phyloP scores from a whole-genome alignment of 176 grass and related monocot species.

The Areca catechu region DNA sequence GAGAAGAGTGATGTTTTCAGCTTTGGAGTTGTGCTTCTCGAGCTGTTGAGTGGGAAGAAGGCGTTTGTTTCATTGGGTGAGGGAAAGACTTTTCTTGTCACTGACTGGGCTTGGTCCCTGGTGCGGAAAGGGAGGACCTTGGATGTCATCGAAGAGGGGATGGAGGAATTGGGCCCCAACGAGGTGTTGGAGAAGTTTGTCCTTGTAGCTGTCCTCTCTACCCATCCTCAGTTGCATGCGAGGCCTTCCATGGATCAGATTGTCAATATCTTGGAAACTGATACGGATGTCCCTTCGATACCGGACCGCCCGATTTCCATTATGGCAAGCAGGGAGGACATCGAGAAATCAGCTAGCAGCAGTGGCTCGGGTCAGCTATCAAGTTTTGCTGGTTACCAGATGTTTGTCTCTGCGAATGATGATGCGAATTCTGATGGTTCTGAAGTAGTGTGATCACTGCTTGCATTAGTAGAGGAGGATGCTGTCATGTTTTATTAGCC shows the following conservation, averaged over 20 bases:
- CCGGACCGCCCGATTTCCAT: conserved; percentile 59
- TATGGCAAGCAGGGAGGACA: conserved; percentile 53
- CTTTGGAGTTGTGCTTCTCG: conserved; percentile 79
- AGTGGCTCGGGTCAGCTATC: conserved; percentile 59
- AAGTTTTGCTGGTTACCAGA: conserved; percentile 61
- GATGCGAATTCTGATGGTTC: conserved; percentile 27
- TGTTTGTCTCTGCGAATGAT: conserved; percentile 40
- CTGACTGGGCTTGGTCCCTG: conserved; percentile 88
- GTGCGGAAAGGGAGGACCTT: conserved; percentile 45
- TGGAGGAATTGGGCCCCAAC: conserved; percentile 47
- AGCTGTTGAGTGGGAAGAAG: conserved; percentile 80
- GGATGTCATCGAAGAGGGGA: conserved; percentile 78
- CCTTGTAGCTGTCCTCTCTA: conserved; percentile 51
- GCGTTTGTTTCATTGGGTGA: conserved; percentile 64
- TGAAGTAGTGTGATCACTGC: conserved; percentile 31
- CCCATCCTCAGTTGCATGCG: conserved; percentile 81
- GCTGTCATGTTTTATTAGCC: too few relatives aligned
- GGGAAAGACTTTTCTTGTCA: conserved; percentile 63
- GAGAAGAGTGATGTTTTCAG: conserved; percentile 95
- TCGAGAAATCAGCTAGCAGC: conserved; percentile 62
- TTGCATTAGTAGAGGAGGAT: not conserved
- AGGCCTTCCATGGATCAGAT: conserved; percentile 91
- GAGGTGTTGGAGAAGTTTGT: conserved; percentile 87
- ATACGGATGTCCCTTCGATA: conserved; percentile 38
- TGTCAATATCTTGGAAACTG: conserved; percentile 73